Evolutionary conservation across 1,284 basidiomycete species (phyloP).

Genomic region (Sanghuangporus weigelae): DNA sequence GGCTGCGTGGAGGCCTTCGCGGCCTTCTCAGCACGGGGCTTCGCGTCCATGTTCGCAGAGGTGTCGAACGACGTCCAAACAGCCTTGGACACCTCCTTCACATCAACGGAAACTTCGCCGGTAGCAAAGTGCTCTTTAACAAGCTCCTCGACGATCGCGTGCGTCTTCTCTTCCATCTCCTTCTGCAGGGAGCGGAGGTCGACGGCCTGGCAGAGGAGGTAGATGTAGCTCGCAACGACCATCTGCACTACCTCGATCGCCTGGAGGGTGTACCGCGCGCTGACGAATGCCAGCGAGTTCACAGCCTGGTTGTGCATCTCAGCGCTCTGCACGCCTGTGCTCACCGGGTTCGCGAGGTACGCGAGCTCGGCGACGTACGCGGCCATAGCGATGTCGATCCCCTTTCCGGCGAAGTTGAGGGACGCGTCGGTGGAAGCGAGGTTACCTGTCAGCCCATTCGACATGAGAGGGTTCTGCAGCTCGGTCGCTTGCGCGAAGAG

Average conservation of each 20-base stretch:
- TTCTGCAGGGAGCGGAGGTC: constrained; percentile 70
- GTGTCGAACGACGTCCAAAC: constrained; percentile 48
- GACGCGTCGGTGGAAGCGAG: constrained; percentile 78
- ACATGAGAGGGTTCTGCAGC: constrained; percentile 76
- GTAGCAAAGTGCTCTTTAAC: constrained; percentile 42
- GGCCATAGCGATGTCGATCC: constrained; percentile 80
- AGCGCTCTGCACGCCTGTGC: constrained; percentile 79
- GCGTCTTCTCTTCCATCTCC: constrained; percentile 52
- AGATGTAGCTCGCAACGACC: constrained; percentile 70
- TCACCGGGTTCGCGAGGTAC: constrained; percentile 78
- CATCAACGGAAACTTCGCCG: constrained; percentile 30
- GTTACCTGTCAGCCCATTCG: constrained; percentile 76
- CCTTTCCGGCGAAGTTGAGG: constrained; percentile 81
- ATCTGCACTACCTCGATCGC: constrained; percentile 74
- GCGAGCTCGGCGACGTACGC: constrained; percentile 81
- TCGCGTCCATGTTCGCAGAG: constrained; percentile 66
- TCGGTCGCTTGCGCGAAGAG: constrained; percentile 83
- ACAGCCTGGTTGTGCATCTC: constrained; percentile 88
- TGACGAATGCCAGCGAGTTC: constrained; percentile 78
- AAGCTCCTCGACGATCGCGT: constrained; percentile 46
- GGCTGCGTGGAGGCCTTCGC: constrained; percentile 55
- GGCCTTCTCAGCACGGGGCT: constrained; percentile 59
- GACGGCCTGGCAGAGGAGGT: constrained; percentile 75
- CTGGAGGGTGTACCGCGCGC: constrained; percentile 71
- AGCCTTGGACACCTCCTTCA: constrained; percentile 29